A percentile compares a stretch with the other conserved stretches of the same genome.
Conservation (phyloP, 2,329 filamentous ascomycete genomes). For the Ophiocordyceps robertsii region DNA sequence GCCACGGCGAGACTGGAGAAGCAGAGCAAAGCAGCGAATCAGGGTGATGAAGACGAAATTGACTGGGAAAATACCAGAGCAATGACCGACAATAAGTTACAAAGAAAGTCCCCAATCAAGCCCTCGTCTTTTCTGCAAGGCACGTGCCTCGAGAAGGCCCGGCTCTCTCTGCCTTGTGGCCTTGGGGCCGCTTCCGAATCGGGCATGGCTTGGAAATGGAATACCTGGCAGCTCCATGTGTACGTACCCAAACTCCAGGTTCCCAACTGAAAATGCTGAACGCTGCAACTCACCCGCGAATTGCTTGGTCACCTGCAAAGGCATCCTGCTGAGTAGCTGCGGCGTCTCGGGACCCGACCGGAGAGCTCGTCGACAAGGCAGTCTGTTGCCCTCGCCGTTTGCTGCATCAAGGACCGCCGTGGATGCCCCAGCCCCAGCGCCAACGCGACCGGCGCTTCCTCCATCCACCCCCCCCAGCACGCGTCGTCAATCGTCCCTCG, state of each 20-base stretch:
- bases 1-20: no score
- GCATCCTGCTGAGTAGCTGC: background rate
- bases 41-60: no score
- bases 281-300: conserved; percentile 1
- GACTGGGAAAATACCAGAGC: no score
- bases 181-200: conserved; percentile 6
- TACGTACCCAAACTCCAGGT: conserved; percentile 9
- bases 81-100: no score
- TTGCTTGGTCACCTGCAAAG: background rate
- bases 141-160: background rate
- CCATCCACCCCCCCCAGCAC: background rate
- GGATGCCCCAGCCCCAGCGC: background rate
- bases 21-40: no score
- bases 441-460: conserved; percentile 1
- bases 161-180: conserved; percentile 16
- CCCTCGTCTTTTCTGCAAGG: no score
- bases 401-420: background rate
- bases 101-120: no score
- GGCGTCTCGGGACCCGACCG: background rate
- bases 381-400: background rate
- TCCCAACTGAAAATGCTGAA: conserved; percentile 4
- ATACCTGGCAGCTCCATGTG: conserved; percentile 8
- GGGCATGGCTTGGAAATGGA: conserved; percentile 3
- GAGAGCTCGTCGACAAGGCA: background rate
- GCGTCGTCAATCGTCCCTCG: conserved; percentile 1